A percentile compares a stretch with the other conserved stretches of the same genome.
Conservation (phyloP, 2,329 filamentous ascomycete genomes). For the Talaromyces sp. region DNA sequence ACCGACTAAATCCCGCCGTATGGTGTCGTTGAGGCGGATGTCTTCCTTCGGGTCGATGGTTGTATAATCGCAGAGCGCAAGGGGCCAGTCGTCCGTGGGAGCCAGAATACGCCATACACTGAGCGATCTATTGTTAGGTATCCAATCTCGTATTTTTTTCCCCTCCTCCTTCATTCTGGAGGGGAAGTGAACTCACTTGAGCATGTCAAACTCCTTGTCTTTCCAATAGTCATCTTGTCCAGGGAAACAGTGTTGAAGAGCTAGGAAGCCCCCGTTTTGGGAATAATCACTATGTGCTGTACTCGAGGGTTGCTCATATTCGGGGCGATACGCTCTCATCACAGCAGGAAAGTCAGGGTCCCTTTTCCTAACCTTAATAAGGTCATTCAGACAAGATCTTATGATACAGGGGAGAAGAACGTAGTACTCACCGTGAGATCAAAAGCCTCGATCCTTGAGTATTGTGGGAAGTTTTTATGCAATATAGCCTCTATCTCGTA, state of each 20-base stretch:
- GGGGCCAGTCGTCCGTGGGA: conserved; percentile 3
- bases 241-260: conserved; percentile 4
- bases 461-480: conserved; percentile 2
- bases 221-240: conserved; percentile 2
- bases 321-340: not conserved
- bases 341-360: conserved; percentile 2
- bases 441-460: conserved; percentile 2
- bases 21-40: not conserved
- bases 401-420: not conserved
- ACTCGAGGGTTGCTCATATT: conserved; percentile 3
- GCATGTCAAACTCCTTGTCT: conserved; percentile 6
- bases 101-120: conserved; percentile 5
- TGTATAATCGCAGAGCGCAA: conserved; percentile 2
- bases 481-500: conserved; percentile 5
- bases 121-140: not conserved
- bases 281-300: conserved; percentile 4
- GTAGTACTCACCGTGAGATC: not conserved
- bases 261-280: not conserved
- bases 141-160: not conserved
- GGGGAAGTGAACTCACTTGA: not conserved
- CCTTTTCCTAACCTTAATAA: conserved; percentile 5
- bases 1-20: not conserved
- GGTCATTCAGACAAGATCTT: not conserved
- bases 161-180: not conserved
- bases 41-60: conserved; percentile 1